Conservation (phyloP, 2,329 filamentous ascomycete species). For the Hymenoscyphus fraxineus region DNA sequence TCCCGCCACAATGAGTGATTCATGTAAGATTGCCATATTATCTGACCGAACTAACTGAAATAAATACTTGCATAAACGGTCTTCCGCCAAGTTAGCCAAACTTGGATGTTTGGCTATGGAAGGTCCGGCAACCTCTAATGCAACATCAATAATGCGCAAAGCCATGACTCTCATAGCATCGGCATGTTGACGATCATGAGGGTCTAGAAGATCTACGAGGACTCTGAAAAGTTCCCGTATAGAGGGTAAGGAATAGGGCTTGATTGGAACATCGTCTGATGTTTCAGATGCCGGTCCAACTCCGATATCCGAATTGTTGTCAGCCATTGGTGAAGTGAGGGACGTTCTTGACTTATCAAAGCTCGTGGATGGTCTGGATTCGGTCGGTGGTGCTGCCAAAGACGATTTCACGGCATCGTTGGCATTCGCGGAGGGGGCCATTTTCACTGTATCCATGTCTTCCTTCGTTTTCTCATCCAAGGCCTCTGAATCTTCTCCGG, state of each 20-base stretch:
- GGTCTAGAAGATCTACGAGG: constrained; percentile 87
- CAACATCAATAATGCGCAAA: constrained; percentile 92
- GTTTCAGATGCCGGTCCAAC: constrained; percentile 31
- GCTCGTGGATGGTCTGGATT: constrained; percentile 39
- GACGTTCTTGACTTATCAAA: constrained; percentile 38
- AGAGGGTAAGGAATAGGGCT: constrained; percentile 88
- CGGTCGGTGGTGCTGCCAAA: constrained; percentile 41
- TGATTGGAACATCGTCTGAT: constrained; percentile 52
- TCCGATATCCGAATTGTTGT: constrained; percentile 27
- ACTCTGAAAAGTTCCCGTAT: constrained; percentile 94
- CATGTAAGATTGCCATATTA: constrained; percentile 90
- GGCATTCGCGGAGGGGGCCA: constrained; percentile 73
- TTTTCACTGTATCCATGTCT: constrained; percentile 73
- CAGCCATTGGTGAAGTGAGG: constrained; percentile 16
- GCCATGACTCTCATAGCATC: constrained; percentile 98
- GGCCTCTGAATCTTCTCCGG: constrained; percentile 61
- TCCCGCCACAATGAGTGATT: constrained; percentile 86
- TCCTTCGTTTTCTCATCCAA: constrained; percentile 64
- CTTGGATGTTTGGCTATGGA: constrained; percentile 91
- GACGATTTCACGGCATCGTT: constrained; percentile 54
- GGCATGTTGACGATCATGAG: constrained; percentile 86
- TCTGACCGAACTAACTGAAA: constrained; percentile 96
- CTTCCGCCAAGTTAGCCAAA: constrained; percentile 81
- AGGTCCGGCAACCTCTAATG: constrained; percentile 90
- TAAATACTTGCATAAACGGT: constrained; percentile 86